Evolutionary conservation across 83 land plant species (phyloP), one percentile per base, ranked within the genome.

Genomic region (Larix sibirica): DNA sequence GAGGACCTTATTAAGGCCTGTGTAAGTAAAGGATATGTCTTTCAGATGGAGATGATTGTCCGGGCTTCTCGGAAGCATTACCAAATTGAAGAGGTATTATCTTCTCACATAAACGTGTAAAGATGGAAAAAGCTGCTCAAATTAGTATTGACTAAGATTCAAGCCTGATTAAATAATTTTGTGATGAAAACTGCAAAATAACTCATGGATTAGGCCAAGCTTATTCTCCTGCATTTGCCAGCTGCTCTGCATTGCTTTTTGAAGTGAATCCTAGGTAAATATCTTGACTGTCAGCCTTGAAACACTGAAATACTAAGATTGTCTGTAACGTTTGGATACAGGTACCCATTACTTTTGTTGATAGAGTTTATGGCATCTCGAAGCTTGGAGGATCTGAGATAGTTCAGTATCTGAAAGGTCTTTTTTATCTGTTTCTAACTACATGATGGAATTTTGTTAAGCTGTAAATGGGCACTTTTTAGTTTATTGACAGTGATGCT

Each of bases 271-370:
- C n/a, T 71, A 20, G 24, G 24, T 71, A 20, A n/a, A 73, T 42
- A 42, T 50, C 56, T 50, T 50, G 56, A 50, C 54, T 36, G 0
- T 42, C 10, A 14, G 17, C 54, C 54, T 42, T 71, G n/a, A 38
- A 42, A 73, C 56, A 42, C 56, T 42, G 16, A 33, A 38, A 47
- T 86, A 31, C 71, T 86, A 40, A 16, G 18, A n/a, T 70, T 40
- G 18, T 10, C 76, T 82, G 80, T n/a, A 77, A 16, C 26, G n/a
- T 77, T 56, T 77, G 73, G 56, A 59, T 60, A 54, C 91, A 97
- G 99, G 99, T 97, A 66, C 99, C 99, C 66, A 97, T 97, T 54
- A 97, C 99, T 13, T 97, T 97, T 80, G 99, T 97, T n/a, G 99
- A 97, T 80, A 96, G 99, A 83, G 97, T 97, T 16, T 97, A 84